Conservation (phyloP, 1,284 basidiomycete genomes). For the Caloboletus firmus region DNA sequence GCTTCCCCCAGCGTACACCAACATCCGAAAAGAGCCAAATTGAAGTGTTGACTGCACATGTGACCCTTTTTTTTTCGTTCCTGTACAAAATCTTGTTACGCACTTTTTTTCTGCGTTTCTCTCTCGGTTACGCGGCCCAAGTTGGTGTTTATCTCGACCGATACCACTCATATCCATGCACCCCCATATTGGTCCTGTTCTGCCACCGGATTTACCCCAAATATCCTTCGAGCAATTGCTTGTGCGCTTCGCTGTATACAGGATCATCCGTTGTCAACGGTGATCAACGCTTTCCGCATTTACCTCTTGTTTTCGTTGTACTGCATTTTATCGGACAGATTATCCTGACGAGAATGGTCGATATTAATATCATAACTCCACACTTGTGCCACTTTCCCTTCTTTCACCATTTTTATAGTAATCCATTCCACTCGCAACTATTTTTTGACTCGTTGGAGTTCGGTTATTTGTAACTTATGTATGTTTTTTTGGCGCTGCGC, state of each 20-base stretch:
- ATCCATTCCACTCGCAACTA: background rate
- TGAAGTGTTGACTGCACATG: constrained; percentile 5
- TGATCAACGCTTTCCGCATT: constrained; percentile 1
- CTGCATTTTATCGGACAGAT: constrained; percentile 1
- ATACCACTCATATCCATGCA: constrained; percentile 5
- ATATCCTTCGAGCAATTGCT: background rate
- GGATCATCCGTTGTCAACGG: background rate
- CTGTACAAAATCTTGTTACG: constrained; percentile 1
- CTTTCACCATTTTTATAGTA: background rate
- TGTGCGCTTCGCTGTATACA: constrained; percentile 5
- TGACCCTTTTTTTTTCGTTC: background rate
- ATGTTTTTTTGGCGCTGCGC: too few species aligned
- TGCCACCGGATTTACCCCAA: background rate
- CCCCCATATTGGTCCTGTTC: constrained; percentile 1
- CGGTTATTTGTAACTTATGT: too few species aligned
- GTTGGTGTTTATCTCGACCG: constrained; percentile 3
- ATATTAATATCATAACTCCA: background rate
- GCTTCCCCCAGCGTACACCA: constrained; percentile 78
- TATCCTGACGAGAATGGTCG: constrained; percentile 6
- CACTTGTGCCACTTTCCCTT: background rate
- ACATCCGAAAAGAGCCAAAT: constrained; percentile 37
- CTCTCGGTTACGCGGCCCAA: background rate
- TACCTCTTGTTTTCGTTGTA: constrained; percentile 6
- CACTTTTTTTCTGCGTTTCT: background rate
- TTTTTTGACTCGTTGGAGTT: background rate